Evolutionary conservation across 179 eudicot species (phyloP).

Genomic region (Drosera spatulata): DNA sequence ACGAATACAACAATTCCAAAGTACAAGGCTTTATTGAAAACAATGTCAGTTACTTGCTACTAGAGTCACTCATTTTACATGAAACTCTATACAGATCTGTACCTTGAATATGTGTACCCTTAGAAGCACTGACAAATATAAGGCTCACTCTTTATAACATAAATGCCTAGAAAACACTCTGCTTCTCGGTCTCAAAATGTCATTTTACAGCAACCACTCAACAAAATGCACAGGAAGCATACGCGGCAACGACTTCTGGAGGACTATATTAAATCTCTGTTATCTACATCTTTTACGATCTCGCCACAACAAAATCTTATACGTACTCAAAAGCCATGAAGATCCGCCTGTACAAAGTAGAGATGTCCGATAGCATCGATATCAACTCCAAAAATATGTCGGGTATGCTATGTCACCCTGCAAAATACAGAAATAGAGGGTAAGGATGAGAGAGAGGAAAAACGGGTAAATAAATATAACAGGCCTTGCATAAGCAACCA

Average conservation of each 20-base stretch:
- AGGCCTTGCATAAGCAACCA: no score
- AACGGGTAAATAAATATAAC: neutral
- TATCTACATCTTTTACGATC: conserved; percentile 13
- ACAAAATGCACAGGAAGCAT: neutral
- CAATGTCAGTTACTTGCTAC: no score
- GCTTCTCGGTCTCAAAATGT: neutral
- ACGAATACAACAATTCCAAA: no score
- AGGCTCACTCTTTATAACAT: no score
- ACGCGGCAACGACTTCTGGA: conserved; percentile 6
- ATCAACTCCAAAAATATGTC: conserved; percentile 4
- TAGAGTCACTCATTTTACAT: no score
- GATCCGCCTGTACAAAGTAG: conserved; percentile 5
- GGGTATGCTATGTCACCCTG: conserved; percentile 21
- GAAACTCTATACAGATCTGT: no score
- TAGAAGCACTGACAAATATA: no score
- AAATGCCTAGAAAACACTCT: no score
- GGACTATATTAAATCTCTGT: neutral
- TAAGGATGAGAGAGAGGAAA: neutral
- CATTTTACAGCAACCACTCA: neutral
- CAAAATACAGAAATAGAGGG: neutral
- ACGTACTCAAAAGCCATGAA: no score
- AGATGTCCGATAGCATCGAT: neutral
- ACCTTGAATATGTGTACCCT: no score
- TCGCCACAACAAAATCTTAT: neutral
- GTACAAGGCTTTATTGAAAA: no score